Base-by-base conservation (phyloP, 371 early-diverging fungal genomes). In the Amoeboaphelidium occidentale region DNA sequence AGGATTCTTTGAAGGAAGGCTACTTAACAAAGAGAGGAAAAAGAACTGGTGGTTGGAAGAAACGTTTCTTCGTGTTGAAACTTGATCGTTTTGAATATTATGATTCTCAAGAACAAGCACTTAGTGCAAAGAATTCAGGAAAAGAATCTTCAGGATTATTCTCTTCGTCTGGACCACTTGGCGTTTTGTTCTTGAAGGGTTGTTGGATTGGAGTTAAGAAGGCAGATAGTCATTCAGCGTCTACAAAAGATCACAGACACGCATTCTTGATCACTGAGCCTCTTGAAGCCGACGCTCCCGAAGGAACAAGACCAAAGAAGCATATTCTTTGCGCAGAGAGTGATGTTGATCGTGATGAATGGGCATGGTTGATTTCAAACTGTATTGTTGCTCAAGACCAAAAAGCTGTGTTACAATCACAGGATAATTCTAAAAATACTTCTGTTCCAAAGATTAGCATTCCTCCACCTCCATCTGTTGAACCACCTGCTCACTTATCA, bases 301-400 rank as follows among this genome's bases (percentile, higher is more conserved):
- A 32, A 32, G 39, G 10, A 32, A 10, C 39, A 17, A 17, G 17
- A 46, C 49, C 17, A 71, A 72, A 32, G 67, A 65, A 75, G 3
- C 84, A 84, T 51, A 74, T 84, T 14, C 74, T 91, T 39, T 85
- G 81, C 59, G 86, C 87, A 3, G 83, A 79, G 23, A 79, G 76
- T 1, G 86, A 84, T 52, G 61, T 61, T 25, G 92, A 91, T 51
- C 68, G 87, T 41, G 86, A 87, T 54, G 69, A 72, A 17, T 91
- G 89, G 88, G 77, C 89, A 0, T 66, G 53, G 1, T 45, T 48
- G 23, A 42, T 63, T 4, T 46, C 44, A 2, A 46, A 28, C 10
- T 54, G 59, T 42, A 64, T 63, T 42, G n/a, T n/a, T n/a, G n/a
- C n/a, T n/a, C n/a, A n/a, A n/a, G n/a, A n/a, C n/a, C n/a, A n/a